phyloP scores from a whole-genome alignment of 1,284 basidiomycete species.

The Cystobasidium sp. region DNA sequence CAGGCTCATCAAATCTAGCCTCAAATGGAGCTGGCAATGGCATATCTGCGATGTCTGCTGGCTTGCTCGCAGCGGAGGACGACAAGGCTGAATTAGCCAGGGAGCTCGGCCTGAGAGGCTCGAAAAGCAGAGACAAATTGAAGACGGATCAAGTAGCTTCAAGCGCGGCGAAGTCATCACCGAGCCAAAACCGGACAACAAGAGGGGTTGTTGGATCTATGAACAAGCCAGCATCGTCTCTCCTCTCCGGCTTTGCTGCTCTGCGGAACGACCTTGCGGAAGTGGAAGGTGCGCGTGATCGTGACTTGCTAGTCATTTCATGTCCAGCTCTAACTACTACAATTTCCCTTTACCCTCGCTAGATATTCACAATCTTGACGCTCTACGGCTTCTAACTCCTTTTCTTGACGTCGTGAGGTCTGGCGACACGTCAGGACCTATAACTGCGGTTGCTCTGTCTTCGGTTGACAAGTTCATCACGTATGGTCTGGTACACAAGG shows the following conservation, averaged over 20 bases:
- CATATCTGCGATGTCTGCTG: conserved; percentile 22
- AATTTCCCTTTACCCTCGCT: background rate
- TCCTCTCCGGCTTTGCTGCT: conserved; percentile 87
- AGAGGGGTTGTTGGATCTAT: conserved; percentile 5
- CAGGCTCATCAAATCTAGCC: conserved; percentile 54
- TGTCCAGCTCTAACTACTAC: conserved; percentile 37
- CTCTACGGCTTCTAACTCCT: conserved; percentile 69
- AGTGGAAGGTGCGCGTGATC: conserved; percentile 67
- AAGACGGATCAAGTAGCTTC: conserved; percentile 61
- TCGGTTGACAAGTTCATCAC: conserved; percentile 58
- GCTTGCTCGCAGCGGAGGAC: conserved; percentile 21
- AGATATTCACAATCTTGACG: conserved; percentile 50
- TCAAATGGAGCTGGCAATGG: background rate
- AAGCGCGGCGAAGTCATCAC: conserved; percentile 62
- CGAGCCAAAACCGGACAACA: conserved; percentile 4
- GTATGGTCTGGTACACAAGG: conserved; percentile 55
- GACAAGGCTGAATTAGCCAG: conserved; percentile 59
- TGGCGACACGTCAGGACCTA: conserved; percentile 58
- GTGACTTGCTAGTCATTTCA: background rate
- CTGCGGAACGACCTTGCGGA: conserved; percentile 76
- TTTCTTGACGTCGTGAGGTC: conserved; percentile 94
- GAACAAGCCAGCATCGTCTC: conserved; percentile 53
- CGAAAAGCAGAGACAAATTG: conserved; percentile 51
- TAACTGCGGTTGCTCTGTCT: conserved; percentile 58
- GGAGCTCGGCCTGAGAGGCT: conserved; percentile 71